Evolutionary conservation across 179 eudicot species (phyloP).

Genomic region (Silene coronaria): DNA sequence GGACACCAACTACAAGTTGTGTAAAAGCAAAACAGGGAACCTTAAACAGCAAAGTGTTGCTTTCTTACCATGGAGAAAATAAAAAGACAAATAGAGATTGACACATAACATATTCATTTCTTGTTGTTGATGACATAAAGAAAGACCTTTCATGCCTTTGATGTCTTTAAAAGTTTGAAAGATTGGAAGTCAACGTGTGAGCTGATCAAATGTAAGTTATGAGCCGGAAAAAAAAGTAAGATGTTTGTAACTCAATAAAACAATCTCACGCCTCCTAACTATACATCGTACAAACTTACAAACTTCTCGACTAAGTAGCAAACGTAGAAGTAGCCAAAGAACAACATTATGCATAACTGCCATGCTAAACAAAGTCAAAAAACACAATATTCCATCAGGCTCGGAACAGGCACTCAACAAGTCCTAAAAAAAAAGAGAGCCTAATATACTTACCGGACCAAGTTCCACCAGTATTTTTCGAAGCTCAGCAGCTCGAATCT

Average conservation of each 20-base stretch:
- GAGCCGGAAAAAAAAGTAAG: not conserved
- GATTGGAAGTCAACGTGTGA: not conserved
- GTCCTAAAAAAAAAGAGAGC: not conserved
- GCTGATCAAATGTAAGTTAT: not conserved
- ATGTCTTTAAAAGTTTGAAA: too few species aligned
- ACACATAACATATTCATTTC: not conserved
- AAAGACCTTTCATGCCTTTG: not conserved
- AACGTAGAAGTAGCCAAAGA: not conserved
- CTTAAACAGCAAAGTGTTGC: not conserved
- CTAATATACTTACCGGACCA: constrained; percentile 63
- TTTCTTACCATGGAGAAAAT: not conserved
- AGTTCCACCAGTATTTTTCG: constrained; percentile 72
- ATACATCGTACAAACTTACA: not conserved
- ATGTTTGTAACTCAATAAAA: not conserved
- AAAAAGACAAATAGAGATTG: not conserved
- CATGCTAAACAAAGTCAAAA: not conserved
- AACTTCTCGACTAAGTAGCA: not conserved
- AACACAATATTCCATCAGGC: not conserved
- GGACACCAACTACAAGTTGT: not conserved
- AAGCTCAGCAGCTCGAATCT: constrained; percentile 92
- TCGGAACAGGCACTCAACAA: not conserved
- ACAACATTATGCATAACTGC: not conserved
- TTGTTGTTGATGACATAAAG: not conserved
- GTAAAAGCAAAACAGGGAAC: not conserved
- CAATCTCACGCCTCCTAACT: not conserved